These are phyloP conservation scores for Handroanthus guayacan DNA, from an alignment of 257 asterid species.

Conservation along the genomic window DNA sequence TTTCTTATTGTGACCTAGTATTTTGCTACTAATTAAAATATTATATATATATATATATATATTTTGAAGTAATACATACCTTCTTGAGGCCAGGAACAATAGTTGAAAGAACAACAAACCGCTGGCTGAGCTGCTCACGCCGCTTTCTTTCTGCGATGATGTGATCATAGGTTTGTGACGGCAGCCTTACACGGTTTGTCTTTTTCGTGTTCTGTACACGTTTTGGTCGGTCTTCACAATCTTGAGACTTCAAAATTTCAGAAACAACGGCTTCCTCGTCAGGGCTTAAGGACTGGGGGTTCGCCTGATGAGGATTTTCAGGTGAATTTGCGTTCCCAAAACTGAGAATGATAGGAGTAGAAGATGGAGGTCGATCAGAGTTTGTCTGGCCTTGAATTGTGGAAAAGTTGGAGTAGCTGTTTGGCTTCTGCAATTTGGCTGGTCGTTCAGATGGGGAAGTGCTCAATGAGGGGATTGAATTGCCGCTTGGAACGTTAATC, in stretches of 20 bases:
- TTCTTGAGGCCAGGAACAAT: slow-evolving; percentile 52
- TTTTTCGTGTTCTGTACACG: slow-evolving; percentile 21
- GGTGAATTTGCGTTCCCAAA: slow-evolving; percentile 29
- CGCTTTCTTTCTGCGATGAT: slow-evolving; percentile 51
- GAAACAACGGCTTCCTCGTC: slow-evolving; percentile 36
- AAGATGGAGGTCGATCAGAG: background rate
- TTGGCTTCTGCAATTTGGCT: slow-evolving; percentile 31
- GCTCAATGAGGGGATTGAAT: slow-evolving; percentile 22
- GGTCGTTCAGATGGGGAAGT: slow-evolving; percentile 27
- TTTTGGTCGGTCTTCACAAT: slow-evolving; percentile 18
- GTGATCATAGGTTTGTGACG: slow-evolving; percentile 44
- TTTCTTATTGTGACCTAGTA: too few species aligned
- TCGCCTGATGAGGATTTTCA: slow-evolving; percentile 19
- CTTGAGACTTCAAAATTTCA: slow-evolving; percentile 26
- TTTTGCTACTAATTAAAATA: too few species aligned
- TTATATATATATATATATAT: too few species aligned
- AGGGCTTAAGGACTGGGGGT: slow-evolving; percentile 19
- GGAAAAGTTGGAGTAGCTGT: slow-evolving; percentile 17
- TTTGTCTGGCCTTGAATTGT: slow-evolving; percentile 8
- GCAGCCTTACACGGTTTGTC: slow-evolving; percentile 33
- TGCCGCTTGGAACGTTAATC: slow-evolving; percentile 18
- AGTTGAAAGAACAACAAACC: slow-evolving; percentile 45
- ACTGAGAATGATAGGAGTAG: slow-evolving; percentile 40
- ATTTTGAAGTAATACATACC: slow-evolving; percentile 8
- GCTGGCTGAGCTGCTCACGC: slow-evolving; percentile 48